Conservation (phyloP, 345 rosid species). For the Boechera stricta region DNA sequence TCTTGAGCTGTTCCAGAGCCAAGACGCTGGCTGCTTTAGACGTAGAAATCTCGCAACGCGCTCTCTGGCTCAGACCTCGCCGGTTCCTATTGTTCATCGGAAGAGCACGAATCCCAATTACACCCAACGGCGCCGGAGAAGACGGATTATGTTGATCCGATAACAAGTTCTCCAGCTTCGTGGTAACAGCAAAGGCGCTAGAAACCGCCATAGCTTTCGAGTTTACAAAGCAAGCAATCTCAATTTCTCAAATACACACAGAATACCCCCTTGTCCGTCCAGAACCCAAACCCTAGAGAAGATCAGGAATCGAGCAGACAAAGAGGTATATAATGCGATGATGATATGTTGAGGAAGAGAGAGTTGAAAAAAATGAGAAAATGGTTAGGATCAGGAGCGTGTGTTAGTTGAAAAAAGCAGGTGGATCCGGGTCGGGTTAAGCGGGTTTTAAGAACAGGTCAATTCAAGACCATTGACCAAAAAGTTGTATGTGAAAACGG, state of each 20-base stretch:
- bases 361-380: not conserved
- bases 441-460: conserved; percentile 30
- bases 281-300: conserved; percentile 29
- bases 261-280: conserved; percentile 13
- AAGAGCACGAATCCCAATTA: conserved; percentile 36
- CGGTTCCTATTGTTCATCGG: conserved; percentile 40
- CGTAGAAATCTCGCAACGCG: conserved; percentile 52
- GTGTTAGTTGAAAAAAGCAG: not conserved
- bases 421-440: conserved; percentile 37
- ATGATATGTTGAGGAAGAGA: not conserved
- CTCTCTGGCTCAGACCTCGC: conserved; percentile 42
- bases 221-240: not conserved
- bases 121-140: conserved; percentile 21
- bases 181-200: conserved; percentile 34
- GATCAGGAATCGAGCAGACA: conserved; percentile 32
- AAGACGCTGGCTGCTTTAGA: conserved; percentile 53
- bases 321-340: conserved; percentile 28
- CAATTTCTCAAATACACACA: not conserved
- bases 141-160: conserved; percentile 31
- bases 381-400: not conserved
- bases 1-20: conserved; percentile 72
- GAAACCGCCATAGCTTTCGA: conserved; percentile 54
- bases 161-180: conserved; percentile 48
- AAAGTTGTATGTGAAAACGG: not conserved
- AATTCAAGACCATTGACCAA: conserved; percentile 39